phyloP scores from a whole-genome alignment of 164 flowering plant genomes.

The Umbellularia californica region DNA sequence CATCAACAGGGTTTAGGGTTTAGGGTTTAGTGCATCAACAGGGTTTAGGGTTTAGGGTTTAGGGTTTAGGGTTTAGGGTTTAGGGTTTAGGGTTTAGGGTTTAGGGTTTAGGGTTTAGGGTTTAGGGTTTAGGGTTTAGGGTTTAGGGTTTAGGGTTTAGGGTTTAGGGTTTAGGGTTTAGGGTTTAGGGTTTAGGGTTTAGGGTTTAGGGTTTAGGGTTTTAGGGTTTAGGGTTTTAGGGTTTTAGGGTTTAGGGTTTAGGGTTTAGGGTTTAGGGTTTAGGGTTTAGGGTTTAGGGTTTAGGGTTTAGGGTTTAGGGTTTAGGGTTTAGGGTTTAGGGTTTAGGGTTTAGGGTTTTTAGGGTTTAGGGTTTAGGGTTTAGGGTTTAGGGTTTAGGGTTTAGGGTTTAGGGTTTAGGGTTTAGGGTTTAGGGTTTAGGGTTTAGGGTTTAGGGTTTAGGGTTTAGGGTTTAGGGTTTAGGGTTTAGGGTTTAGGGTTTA shows the following conservation, averaged over 20 bases:
- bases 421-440: conserved; percentile 11
- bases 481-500: conserved; percentile 16
- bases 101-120: conserved; percentile 8
- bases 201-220: conserved; percentile 24
- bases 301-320: conserved; percentile 10
- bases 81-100: conserved; percentile 12
- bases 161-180: conserved; percentile 8
- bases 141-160: conserved; percentile 13
- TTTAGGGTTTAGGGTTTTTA: conserved; percentile 6
- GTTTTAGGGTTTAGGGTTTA: conserved; percentile 9
- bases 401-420: background rate
- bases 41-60: conserved; percentile 10
- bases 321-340: conserved; percentile 7
- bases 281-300: conserved; percentile 12
- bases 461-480: conserved; percentile 15
- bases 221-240: conserved; percentile 19
- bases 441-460: conserved; percentile 10
- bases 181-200: conserved; percentile 12
- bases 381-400: conserved; percentile 9
- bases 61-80: conserved; percentile 10
- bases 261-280: conserved; percentile 6
- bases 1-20: conserved; percentile 6
- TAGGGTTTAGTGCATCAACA: background rate
- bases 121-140: conserved; percentile 4
- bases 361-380: conserved; percentile 11